These are phyloP conservation scores for Vanrija sp. DNA, from an alignment of 1,284 basidiomycete species.

Conservation along the genomic window DNA sequence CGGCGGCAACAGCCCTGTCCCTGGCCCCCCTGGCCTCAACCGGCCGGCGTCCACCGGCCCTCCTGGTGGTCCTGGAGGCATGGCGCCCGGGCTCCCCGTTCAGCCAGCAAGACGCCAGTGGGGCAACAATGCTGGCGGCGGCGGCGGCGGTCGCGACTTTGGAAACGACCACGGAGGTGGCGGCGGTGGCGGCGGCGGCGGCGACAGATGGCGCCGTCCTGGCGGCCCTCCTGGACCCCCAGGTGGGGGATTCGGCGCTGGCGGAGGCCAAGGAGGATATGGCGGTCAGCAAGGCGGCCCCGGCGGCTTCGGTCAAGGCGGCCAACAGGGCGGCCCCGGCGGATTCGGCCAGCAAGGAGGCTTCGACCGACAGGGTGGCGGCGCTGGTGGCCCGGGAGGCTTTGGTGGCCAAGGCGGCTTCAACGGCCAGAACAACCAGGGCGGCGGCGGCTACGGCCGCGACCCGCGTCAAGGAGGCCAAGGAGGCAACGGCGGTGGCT, in stretches of 20 bases:
- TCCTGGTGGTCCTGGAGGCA: background rate
- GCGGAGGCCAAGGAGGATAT: constrained; percentile 22
- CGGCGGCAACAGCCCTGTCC: background rate
- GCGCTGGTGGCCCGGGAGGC: background rate
- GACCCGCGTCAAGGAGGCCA: background rate
- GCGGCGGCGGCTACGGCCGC: no score
- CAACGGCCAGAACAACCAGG: no score
- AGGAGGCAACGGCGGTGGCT: background rate
- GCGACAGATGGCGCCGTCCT: constrained; percentile 12
- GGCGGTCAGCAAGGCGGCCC: constrained; percentile 3
- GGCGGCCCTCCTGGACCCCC: background rate
- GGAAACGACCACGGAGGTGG: constrained; percentile 15
- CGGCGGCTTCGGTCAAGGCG: background rate
- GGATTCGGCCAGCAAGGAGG: background rate
- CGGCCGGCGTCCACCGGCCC: no score
- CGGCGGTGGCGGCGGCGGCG: constrained; percentile 33
- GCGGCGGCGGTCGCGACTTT: constrained; percentile 3
- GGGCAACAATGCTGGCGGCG: background rate
- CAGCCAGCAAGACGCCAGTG: constrained; percentile 1
- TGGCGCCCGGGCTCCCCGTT: background rate
- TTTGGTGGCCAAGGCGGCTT: background rate
- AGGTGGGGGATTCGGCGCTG: background rate
- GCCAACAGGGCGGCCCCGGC: background rate
- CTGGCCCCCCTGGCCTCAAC: background rate
- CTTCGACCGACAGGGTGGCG: background rate